phyloP scores from a whole-genome alignment of 164 flowering plant genomes.

The Cinnamomum micranthum region DNA sequence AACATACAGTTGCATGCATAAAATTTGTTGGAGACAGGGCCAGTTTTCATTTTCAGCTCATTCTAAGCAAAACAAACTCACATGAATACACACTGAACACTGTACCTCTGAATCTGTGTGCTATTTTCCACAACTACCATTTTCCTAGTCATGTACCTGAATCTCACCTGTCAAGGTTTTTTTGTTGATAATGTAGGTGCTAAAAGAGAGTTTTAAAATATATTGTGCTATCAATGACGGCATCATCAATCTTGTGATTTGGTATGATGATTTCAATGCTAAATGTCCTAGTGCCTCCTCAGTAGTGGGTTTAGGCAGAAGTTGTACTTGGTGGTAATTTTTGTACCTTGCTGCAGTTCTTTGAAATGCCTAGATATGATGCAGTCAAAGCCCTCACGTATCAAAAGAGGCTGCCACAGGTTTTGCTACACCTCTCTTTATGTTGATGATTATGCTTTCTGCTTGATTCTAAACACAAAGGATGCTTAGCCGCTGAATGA shows the following conservation, averaged over 20 bases:
- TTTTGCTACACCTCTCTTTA: slow-evolving; percentile 9
- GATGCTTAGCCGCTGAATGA: not conserved
- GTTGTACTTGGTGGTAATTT: not conserved
- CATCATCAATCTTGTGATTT: slow-evolving; percentile 93
- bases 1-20: too few species aligned
- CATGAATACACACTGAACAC: not conserved
- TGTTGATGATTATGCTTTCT: not conserved
- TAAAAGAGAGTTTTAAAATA: slow-evolving; percentile 97
- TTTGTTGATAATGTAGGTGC: slow-evolving; percentile 45
- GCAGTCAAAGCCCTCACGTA: slow-evolving; percentile 88
- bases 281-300: not conserved
- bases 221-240: slow-evolving; percentile 98
- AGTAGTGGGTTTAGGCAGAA: too few species aligned
- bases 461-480: not conserved
- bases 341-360: slow-evolving; percentile 54
- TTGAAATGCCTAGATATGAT: slow-evolving; percentile 92
- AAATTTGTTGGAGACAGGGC: not conserved
- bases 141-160: not conserved
- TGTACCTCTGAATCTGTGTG: not conserved
- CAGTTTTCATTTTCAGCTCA: not conserved
- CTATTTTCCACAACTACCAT: not conserved
- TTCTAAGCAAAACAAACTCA: slow-evolving; percentile 1
- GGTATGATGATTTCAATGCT: slow-evolving; percentile 39
- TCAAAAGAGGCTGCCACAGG: slow-evolving; percentile 93
- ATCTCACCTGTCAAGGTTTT: not conserved